phyloP scores from a whole-genome alignment of 2,329 filamentous ascomycete species.

The Huntiella savannae region DNA sequence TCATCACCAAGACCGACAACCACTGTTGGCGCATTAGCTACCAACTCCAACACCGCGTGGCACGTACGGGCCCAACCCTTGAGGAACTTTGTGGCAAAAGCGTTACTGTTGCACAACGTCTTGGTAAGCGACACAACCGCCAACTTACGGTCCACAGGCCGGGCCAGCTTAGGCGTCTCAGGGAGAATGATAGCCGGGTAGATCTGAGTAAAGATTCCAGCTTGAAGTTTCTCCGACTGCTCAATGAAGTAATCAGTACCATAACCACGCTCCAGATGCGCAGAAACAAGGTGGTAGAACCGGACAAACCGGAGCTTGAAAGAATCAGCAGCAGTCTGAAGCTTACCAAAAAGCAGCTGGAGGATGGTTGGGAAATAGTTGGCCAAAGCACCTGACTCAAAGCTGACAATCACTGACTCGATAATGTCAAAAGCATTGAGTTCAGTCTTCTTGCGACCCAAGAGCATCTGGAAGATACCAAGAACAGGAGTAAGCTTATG shows the following conservation, averaged over 20 bases:
- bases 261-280: slow-evolving; percentile 57
- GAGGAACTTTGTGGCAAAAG: slow-evolving; percentile 63
- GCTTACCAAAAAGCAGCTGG: slow-evolving; percentile 59
- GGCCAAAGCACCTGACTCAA: slow-evolving; percentile 50
- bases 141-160: slow-evolving; percentile 78
- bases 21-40: slow-evolving; percentile 68
- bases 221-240: slow-evolving; percentile 65
- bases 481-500: slow-evolving; percentile 75
- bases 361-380: slow-evolving; percentile 65
- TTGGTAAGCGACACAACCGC: slow-evolving; percentile 88
- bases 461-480: slow-evolving; percentile 87
- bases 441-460: slow-evolving; percentile 68
- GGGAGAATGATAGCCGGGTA: slow-evolving; percentile 78
- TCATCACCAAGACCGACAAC: slow-evolving; percentile 49
- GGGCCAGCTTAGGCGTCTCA: slow-evolving; percentile 70
- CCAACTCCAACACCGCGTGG: slow-evolving; percentile 69
- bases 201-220: slow-evolving; percentile 60
- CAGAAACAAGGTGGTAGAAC: slow-evolving; percentile 85
- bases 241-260: slow-evolving; percentile 84
- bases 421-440: slow-evolving; percentile 75
- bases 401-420: slow-evolving; percentile 55
- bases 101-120: slow-evolving; percentile 67
- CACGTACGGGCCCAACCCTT: slow-evolving; percentile 88
- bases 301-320: slow-evolving; percentile 76
- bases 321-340: slow-evolving; percentile 52